Evolutionary conservation across 441 rosid species (phyloP).

Genomic region (Gossypium aridum): DNA sequence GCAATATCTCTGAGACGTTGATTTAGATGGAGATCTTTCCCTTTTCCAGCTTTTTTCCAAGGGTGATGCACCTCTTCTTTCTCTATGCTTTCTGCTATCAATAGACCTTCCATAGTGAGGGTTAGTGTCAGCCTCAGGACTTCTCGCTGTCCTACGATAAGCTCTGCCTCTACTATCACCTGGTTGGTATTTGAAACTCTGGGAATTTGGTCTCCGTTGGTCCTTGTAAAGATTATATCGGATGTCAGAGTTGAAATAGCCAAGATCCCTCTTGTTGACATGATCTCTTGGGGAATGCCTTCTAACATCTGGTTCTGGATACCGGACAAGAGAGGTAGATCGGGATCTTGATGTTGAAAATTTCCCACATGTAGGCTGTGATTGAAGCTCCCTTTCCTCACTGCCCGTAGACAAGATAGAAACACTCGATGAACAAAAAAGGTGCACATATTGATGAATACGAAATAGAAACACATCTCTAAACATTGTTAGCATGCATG

Average conservation of each 20-base stretch:
- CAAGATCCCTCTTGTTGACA: background rate
- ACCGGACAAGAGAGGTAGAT: background rate
- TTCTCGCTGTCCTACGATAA: background rate
- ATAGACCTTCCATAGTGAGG: background rate
- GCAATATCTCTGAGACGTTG: background rate
- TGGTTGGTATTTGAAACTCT: background rate
- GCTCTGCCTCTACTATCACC: background rate
- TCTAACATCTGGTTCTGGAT: background rate
- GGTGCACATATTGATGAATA: background rate
- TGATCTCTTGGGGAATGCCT: background rate
- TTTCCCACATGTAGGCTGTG: background rate
- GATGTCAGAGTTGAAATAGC: background rate
- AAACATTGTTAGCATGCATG: background rate
- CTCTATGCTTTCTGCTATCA: constrained; percentile 4
- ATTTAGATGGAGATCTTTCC: constrained; percentile 2
- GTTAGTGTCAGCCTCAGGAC: background rate
- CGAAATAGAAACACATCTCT: background rate
- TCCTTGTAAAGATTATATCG: background rate
- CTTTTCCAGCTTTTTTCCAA: background rate
- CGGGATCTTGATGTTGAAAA: background rate
- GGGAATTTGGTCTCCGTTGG: background rate
- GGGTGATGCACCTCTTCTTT: background rate
- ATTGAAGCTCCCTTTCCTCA: background rate
- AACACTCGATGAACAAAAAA: background rate
- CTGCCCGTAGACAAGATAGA: background rate